Evolutionary conservation across 768 basidiomycete species (phyloP), one percentile per base, ranked within the genome.

Genomic region (Lentinula boryana): DNA sequence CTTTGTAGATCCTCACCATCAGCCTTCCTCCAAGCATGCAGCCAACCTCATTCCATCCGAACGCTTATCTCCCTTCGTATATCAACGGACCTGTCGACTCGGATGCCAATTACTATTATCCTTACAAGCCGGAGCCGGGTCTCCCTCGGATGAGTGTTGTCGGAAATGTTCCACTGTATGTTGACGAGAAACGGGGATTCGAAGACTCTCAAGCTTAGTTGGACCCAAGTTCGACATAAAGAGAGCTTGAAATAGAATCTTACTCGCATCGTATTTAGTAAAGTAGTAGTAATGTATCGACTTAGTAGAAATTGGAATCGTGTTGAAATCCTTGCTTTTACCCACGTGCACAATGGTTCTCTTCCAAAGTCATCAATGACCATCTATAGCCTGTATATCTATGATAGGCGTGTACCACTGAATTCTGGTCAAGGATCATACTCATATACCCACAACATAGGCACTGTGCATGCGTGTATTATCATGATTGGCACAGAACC

Each of bases 401-500:
- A 87, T 71, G 94, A 98, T 74, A 84, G 93, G 91, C 84, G 70
- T 66, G 83, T 73, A 52, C 52, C 41, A 33, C 50, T 54, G 32
- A 49, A 16, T 35, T 55, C 15, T 53, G 7, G 6, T 31, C 56
- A 38, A 13, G 43, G 21, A 56, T 40, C 16, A 60, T 51, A 21
- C 43, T 64, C 31, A 53, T 23, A 51, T 43, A 52, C 23, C 40
- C 49, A 46, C 58, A 50, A 46, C 58, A 23, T 70, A 94, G 96
- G 73, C 93, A 97, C 71, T 95, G 95, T 73, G 83, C 82, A 18
- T 93, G 92, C 69, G 83, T 98, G 50, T 98, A 96, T 76, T 97
- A 98, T 71, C 93, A 97, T 65, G 93, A 96, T 71, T 96, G 93
- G 91, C 88, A 95, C 67, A 85, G 93, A 54, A 86, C 87, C 0